Percentiles rank a stretch among this genome's conserved stretches.
Conservation (phyloP, 345 rosid species). For the Gossypium anomalum region DNA sequence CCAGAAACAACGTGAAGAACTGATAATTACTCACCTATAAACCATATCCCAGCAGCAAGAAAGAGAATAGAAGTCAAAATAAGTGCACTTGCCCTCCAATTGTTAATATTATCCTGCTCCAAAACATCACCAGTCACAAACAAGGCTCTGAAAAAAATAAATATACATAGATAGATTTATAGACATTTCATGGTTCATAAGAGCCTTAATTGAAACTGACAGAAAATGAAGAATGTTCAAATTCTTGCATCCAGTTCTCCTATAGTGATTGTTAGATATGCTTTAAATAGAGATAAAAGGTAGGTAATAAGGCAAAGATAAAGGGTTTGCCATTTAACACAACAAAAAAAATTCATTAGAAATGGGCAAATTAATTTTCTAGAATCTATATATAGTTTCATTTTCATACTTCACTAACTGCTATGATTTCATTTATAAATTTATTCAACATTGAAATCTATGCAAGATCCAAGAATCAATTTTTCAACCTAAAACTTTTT, state of each 20-base stretch:
- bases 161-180: conserved; percentile 23
- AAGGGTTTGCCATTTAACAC: no score
- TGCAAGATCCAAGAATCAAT: not conserved
- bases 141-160: not conserved
- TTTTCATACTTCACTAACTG: not conserved
- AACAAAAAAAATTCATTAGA: not conserved
- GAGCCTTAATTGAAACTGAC: not conserved
- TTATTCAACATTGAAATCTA: not conserved
- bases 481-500: not conserved
- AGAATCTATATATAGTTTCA: not conserved
- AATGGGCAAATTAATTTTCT: not conserved
- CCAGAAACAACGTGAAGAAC: not conserved
- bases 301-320: no score
- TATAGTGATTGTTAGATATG: no score
- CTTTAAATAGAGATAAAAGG: no score
- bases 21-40: conserved; percentile 44
- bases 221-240: not conserved
- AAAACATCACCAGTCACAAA: not conserved
- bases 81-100: conserved; percentile 77
- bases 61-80: conserved; percentile 69
- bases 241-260: not conserved
- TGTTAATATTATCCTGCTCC: conserved; percentile 9
- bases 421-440: not conserved
- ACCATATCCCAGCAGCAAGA: conserved; percentile 79
- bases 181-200: not conserved